Conservation (phyloP, 768 basidiomycete genomes). For the Amanita polypyramis region DNA sequence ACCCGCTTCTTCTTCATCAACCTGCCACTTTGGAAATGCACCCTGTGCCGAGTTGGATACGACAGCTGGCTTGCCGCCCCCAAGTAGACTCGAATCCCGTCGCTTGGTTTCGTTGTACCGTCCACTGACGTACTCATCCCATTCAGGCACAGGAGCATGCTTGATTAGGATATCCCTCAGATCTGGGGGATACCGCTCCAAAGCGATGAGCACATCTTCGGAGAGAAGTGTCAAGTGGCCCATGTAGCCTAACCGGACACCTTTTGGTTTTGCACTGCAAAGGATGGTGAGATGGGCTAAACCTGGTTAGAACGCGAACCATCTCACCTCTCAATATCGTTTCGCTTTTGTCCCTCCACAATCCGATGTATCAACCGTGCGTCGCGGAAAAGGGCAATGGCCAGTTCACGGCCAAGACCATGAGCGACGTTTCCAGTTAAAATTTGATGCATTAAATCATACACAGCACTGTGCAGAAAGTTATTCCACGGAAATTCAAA, state of each 20-base stretch:
- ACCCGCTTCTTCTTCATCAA: conserved; percentile 51
- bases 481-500: conserved; percentile 98
- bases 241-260: conserved; percentile 88
- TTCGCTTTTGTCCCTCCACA: conserved; percentile 72
- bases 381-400: conserved; percentile 78
- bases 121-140: conserved; percentile 86
- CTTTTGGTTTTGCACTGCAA: conserved; percentile 56
- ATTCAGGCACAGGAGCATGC: conserved; percentile 65
- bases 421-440: conserved; percentile 78
- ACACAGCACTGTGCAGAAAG: conserved; percentile 92
- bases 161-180: conserved; percentile 52
- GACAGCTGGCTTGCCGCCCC: conserved; percentile 74
- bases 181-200: conserved; percentile 81
- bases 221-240: conserved; percentile 92
- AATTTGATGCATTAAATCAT: conserved; percentile 93
- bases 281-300: conserved; percentile 1
- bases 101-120: conserved; percentile 80
- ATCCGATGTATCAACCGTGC: conserved; percentile 77
- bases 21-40: conserved; percentile 41
- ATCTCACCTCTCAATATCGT: conserved; percentile 64
- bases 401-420: conserved; percentile 79
- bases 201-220: conserved; percentile 85
- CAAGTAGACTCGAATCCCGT: conserved; percentile 69
- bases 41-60: conserved; percentile 19
- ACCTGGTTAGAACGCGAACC: conserved; percentile 2